Percentiles rank a stretch among this genome's conserved stretches.
Conservation (phyloP, 345 rosid species). For the Arabidopsis thaliana region TAIR10.1 NC_003075.7:16819501-16820000, state of each 20-base stretch:
- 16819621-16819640: slow-evolving; percentile 3
- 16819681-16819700: slow-evolving; percentile 26
- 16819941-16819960: slow-evolving; percentile 84
- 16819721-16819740: slow-evolving; percentile 35
- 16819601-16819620: slow-evolving; percentile 7
- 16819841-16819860: slow-evolving; percentile 6
- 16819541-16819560: slow-evolving; percentile 31
- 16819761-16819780: slow-evolving; percentile 45
- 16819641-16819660: slow-evolving; percentile 22
- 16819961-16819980: slow-evolving; percentile 99
- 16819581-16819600: neutral
- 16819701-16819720: slow-evolving; percentile 22
- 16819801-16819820: slow-evolving; percentile 29
- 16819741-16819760: slow-evolving; percentile 42
- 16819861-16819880: slow-evolving; percentile 8
- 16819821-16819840: slow-evolving; percentile 17
- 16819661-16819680: slow-evolving; percentile 41
- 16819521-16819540: slow-evolving; percentile 7
- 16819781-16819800: slow-evolving; percentile 32
- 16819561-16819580: neutral
- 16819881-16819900: slow-evolving; percentile 69
- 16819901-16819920: slow-evolving; percentile 85
- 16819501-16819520: neutral
- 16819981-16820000: slow-evolving; percentile 80
- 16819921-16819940: slow-evolving; percentile 84